These are phyloP conservation scores for Dentipellis fragilis DNA, from an alignment of 768 basidiomycete species.

Conservation along the genomic window DNA sequence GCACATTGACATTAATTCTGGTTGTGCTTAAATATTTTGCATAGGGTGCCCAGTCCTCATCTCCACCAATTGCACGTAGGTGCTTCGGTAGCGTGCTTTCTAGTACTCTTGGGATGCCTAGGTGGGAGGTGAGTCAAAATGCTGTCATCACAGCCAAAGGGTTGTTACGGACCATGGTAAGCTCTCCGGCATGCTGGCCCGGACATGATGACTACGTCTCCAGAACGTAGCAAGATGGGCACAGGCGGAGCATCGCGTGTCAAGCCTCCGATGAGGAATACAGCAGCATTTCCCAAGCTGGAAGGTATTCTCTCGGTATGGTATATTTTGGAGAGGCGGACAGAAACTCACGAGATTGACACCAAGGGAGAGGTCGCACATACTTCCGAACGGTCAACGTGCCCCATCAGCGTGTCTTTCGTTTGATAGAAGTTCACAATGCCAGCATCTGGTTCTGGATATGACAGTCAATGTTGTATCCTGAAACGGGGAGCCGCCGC, in stretches of 20 bases:
- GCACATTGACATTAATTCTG: constrained; percentile 85
- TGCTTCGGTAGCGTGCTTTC: constrained; percentile 69
- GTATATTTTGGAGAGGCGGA: neutral
- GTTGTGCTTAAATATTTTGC: constrained; percentile 54
- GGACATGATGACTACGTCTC: constrained; percentile 90
- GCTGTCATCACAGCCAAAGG: neutral
- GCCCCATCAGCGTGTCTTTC: constrained; percentile 91
- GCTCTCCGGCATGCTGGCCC: constrained; percentile 75
- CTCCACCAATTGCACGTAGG: constrained; percentile 22
- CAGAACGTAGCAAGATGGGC: constrained; percentile 80
- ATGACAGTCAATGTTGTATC: neutral
- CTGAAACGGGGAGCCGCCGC: neutral
- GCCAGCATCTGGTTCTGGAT: constrained; percentile 84
- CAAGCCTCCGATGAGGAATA: constrained; percentile 83
- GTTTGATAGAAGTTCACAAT: constrained; percentile 94
- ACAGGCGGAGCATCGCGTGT: constrained; percentile 70
- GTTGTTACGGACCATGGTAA: constrained; percentile 69
- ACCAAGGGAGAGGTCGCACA: constrained; percentile 89
- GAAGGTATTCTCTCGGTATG: neutral
- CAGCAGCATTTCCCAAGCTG: constrained; percentile 80
- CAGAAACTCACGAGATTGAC: constrained; percentile 73
- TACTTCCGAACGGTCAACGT: constrained; percentile 95
- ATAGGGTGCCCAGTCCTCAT: constrained; percentile 49
- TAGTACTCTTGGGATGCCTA: constrained; percentile 82
- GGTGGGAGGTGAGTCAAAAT: neutral